These are phyloP conservation scores for Phylloporus sp. DNA, from an alignment of 768 basidiomycete genomes.

Conservation along the genomic window DNA sequence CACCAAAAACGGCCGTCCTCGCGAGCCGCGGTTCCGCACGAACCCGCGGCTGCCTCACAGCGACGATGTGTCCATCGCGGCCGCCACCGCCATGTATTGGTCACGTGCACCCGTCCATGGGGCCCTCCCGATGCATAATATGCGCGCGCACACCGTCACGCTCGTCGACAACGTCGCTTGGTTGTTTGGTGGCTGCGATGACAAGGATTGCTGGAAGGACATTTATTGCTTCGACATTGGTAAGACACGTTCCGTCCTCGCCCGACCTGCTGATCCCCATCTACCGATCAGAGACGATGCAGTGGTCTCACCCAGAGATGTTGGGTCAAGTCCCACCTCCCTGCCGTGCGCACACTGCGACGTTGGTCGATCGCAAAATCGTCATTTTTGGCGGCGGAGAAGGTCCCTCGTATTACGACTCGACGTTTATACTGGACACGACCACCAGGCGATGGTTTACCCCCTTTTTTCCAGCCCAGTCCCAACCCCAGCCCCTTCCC, in stretches of 20 bases:
- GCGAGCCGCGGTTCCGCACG: conserved; percentile 37
- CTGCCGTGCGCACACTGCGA: conserved; percentile 84
- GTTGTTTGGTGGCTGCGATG: conserved; percentile 89
- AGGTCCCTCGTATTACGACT: conserved; percentile 76
- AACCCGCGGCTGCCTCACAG: conserved; percentile 60
- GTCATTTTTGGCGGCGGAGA: conserved; percentile 87
- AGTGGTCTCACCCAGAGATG: conserved; percentile 78
- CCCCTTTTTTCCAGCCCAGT: conserved; percentile 33
- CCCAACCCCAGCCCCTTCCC: conserved; percentile 1
- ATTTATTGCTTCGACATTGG: conserved; percentile 85
- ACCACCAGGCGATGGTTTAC: conserved; percentile 59
- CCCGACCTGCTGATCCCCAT: conserved; percentile 1
- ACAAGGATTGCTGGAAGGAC: conserved; percentile 66
- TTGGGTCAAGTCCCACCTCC: conserved; percentile 77
- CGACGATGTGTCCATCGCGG: conserved; percentile 52
- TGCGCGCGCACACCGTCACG: conserved; percentile 82
- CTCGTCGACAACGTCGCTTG: conserved; percentile 79
- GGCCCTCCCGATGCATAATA: conserved; percentile 53
- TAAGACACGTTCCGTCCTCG: conserved; percentile 22
- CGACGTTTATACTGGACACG: conserved; percentile 80
- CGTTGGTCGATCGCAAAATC: conserved; percentile 73
- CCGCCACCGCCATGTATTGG: conserved; percentile 83
- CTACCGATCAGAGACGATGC: conserved; percentile 69
- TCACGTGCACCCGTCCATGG: conserved; percentile 79
- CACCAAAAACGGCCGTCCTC: conserved; percentile 7